These are phyloP conservation scores for Trichoderma koningii DNA, from an alignment of 2,329 filamentous ascomycete genomes.

Conservation along the genomic window DNA sequence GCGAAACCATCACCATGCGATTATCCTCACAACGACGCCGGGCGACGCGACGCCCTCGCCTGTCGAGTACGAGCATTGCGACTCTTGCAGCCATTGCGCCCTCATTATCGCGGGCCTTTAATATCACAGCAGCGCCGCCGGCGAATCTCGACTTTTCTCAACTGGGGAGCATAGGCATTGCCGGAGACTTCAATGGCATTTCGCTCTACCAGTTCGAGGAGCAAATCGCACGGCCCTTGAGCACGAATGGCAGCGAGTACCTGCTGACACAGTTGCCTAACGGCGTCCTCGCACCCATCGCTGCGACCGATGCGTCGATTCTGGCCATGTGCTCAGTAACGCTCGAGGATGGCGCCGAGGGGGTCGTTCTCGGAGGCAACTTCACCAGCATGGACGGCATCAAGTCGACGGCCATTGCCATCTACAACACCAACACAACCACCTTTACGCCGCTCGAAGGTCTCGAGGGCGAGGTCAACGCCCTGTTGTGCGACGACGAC, in stretches of 20 bases:
- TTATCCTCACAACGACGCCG: conserved; percentile 48
- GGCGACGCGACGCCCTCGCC: conserved; percentile 43
- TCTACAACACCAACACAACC: conserved; percentile 74
- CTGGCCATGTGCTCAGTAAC: conserved; percentile 83
- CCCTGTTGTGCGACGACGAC: conserved; percentile 77
- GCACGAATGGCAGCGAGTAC: conserved; percentile 76
- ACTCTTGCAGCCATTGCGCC: conserved; percentile 46
- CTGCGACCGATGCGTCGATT: conserved; percentile 80
- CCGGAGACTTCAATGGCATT: conserved; percentile 87
- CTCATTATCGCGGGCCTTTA: conserved; percentile 52
- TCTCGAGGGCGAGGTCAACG: conserved; percentile 78
- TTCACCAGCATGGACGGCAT: conserved; percentile 86
- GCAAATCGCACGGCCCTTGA: conserved; percentile 69
- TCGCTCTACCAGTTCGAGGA: conserved; percentile 85
- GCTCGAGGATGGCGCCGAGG: conserved; percentile 65
- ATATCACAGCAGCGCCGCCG: conserved; percentile 63
- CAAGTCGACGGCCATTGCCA: conserved; percentile 74
- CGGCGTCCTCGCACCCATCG: conserved; percentile 74
- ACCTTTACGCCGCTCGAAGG: conserved; percentile 75
- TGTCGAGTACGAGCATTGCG: conserved; percentile 40
- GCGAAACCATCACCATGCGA: conserved; percentile 48
- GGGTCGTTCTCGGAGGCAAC: conserved; percentile 87
- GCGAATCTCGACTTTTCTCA: conserved; percentile 75
- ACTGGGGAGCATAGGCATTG: conserved; percentile 81
- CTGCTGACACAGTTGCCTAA: conserved; percentile 83